phyloP scores from a whole-genome alignment of 495 filamentous ascomycete species.

The Xeromyces bisporus region DNA sequence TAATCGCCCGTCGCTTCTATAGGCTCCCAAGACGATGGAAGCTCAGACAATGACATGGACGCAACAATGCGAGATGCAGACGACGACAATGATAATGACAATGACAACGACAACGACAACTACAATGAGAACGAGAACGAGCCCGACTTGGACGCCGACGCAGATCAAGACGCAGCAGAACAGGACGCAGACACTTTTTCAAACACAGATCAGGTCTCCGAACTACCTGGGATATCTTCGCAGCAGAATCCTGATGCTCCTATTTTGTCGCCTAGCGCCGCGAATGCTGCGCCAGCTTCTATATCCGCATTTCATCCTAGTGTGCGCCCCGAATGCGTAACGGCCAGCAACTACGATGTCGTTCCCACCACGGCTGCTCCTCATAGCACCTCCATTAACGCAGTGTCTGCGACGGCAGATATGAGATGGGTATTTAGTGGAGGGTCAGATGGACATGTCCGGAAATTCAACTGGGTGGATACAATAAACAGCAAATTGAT shows the following conservation, averaged over 20 bases:
- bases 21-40: too few relatives aligned
- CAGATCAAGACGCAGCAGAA: conserved; percentile 40
- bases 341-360: conserved; percentile 83
- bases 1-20: too few relatives aligned
- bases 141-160: conserved; percentile 45
- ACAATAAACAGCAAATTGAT: conserved; percentile 89
- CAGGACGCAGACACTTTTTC: conserved; percentile 40
- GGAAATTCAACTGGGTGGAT: conserved; percentile 88
- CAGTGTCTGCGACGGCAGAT: conserved; percentile 79
- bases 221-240: conserved; percentile 17
- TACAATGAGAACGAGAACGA: conserved; percentile 37
- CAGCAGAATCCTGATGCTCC: conserved; percentile 26
- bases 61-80: conserved; percentile 48
- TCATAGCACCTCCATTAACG: conserved; percentile 89
- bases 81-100: conserved; percentile 58
- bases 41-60: too few relatives aligned
- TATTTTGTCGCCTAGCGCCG: conserved; percentile 16
- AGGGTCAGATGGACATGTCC: conserved; percentile 83
- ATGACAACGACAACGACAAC: conserved; percentile 43
- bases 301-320: conserved; percentile 37
- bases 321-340: conserved; percentile 63
- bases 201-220: conserved; percentile 30
- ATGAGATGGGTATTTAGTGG: conserved; percentile 92
- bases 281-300: conserved; percentile 16
- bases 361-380: conserved; percentile 93